Evolutionary conservation across 345 rosid genomes (phyloP).

Genomic region (Lepidium africanum): DNA sequence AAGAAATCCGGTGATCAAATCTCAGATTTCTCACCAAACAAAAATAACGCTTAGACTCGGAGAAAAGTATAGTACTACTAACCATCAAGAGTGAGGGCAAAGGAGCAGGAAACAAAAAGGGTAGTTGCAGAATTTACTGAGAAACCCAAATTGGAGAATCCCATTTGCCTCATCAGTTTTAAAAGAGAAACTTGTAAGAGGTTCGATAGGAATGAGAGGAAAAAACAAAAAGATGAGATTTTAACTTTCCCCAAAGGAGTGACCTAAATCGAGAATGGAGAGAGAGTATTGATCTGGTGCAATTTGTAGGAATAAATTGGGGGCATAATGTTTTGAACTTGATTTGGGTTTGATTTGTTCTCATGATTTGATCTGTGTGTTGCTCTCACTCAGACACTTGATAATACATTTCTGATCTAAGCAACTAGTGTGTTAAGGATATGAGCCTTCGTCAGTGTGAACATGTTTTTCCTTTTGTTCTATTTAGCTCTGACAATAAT

Average conservation of each 20-base stretch:
- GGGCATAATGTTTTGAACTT: background rate
- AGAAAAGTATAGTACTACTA: background rate
- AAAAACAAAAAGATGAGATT: background rate
- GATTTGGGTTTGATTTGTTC: background rate
- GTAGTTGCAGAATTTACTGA: conserved; percentile 8
- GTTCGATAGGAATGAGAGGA: background rate
- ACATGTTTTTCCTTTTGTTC: background rate
- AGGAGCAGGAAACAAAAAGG: conserved; percentile 17
- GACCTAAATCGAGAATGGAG: conserved; percentile 7
- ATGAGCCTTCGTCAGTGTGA: background rate
- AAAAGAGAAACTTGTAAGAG: background rate
- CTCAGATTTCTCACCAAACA: conserved; percentile 18
- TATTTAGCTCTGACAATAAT: too few relatives aligned
- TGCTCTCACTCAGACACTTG: background rate
- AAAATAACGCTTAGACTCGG: background rate
- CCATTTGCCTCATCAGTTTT: background rate
- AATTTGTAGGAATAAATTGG: background rate
- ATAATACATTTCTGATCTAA: background rate
- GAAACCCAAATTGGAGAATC: background rate
- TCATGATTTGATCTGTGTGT: too few relatives aligned
- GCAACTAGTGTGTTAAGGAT: background rate
- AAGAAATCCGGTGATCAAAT: background rate
- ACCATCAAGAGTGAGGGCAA: conserved; percentile 31
- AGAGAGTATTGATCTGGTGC: conserved; percentile 23
- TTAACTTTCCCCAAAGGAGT: conserved; percentile 1